A percentile compares a stretch with the other conserved stretches of the same genome.
Conservation (phyloP, 179 eudicot species). For the Dionaea muscipula region DNA sequence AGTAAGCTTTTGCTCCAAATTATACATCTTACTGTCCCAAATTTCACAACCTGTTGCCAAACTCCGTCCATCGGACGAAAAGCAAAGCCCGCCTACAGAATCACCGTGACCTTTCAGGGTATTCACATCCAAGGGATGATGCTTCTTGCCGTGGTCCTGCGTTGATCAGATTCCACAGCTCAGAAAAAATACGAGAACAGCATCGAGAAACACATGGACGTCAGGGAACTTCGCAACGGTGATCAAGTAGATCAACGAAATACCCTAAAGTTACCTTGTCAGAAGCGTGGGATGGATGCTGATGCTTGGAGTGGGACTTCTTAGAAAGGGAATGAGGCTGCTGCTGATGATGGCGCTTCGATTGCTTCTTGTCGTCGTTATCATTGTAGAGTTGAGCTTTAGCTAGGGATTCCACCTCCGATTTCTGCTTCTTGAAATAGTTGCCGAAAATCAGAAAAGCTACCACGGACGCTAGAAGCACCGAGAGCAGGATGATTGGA, state of each 20-base stretch:
- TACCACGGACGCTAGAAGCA: constrained; percentile 43
- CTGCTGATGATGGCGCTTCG: neutral
- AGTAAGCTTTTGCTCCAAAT: too few relatives aligned
- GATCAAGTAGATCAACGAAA: neutral
- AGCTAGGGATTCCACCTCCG: constrained; percentile 62
- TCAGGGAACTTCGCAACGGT: too few relatives aligned
- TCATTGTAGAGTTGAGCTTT: constrained; percentile 29
- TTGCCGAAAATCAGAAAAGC: constrained; percentile 45
- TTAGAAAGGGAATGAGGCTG: constrained; percentile 18
- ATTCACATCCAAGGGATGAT: constrained; percentile 88
- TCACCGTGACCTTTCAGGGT: constrained; percentile 96
- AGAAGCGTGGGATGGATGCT: constrained; percentile 45
- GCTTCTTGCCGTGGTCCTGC: constrained; percentile 77
- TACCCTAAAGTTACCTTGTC: constrained; percentile 47
- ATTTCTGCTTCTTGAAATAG: constrained; percentile 56
- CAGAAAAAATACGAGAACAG: too few relatives aligned
- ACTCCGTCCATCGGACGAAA: constrained; percentile 58
- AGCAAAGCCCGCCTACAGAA: constrained; percentile 59
- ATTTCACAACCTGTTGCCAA: constrained; percentile 99
- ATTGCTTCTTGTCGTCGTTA: constrained; percentile 12
- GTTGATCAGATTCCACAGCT: constrained; percentile 7
- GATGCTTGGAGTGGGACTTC: constrained; percentile 39
- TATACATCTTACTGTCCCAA: too few relatives aligned
- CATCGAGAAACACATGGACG: too few relatives aligned
- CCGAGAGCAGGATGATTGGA: constrained; percentile 38